phyloP scores from a whole-genome alignment of 176 grass and related monocot genomes.

The Ampelocalamus luodianensis region DNA sequence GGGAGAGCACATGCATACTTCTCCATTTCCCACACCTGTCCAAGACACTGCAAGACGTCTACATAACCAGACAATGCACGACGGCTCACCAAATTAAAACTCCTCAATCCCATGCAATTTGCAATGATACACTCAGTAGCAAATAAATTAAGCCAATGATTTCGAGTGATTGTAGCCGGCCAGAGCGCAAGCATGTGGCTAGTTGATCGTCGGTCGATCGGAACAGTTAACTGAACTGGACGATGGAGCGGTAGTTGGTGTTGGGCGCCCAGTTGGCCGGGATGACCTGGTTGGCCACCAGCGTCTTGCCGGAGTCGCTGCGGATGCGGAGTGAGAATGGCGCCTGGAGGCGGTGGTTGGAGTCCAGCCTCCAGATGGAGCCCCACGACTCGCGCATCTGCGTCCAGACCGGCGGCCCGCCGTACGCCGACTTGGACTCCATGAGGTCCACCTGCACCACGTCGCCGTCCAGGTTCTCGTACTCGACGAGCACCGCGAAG shows the following conservation, averaged over 20 bases:
- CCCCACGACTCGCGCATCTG: slow-evolving; percentile 71
- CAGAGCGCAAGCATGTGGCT: neutral
- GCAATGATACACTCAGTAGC: neutral
- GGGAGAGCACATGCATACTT: slow-evolving; percentile 51
- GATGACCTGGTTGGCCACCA: slow-evolving; percentile 70
- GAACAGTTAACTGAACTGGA: slow-evolving; percentile 44
- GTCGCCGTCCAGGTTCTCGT: slow-evolving; percentile 72
- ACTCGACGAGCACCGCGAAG: slow-evolving; percentile 67
- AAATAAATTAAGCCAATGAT: slow-evolving; percentile 28
- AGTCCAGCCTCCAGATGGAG: slow-evolving; percentile 71
- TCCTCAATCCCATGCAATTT: neutral
- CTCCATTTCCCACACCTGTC: slow-evolving; percentile 45
- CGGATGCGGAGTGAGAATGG: slow-evolving; percentile 80
- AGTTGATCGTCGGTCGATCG: neutral
- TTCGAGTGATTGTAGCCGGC: neutral
- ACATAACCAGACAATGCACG: slow-evolving; percentile 6
- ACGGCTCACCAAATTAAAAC: slow-evolving; percentile 20
- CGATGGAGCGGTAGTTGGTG: slow-evolving; percentile 56
- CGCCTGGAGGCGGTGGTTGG: slow-evolving; percentile 48
- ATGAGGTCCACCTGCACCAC: slow-evolving; percentile 64
- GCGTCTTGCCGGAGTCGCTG: slow-evolving; percentile 52
- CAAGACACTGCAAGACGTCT: slow-evolving; percentile 20
- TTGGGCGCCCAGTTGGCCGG: slow-evolving; percentile 67
- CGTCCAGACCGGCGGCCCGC: slow-evolving; percentile 42
- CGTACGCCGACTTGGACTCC: slow-evolving; percentile 52